These are phyloP conservation scores for Neoarthrinium moseri DNA, from an alignment of 2,329 filamentous ascomycete species.

Conservation along the genomic window DNA sequence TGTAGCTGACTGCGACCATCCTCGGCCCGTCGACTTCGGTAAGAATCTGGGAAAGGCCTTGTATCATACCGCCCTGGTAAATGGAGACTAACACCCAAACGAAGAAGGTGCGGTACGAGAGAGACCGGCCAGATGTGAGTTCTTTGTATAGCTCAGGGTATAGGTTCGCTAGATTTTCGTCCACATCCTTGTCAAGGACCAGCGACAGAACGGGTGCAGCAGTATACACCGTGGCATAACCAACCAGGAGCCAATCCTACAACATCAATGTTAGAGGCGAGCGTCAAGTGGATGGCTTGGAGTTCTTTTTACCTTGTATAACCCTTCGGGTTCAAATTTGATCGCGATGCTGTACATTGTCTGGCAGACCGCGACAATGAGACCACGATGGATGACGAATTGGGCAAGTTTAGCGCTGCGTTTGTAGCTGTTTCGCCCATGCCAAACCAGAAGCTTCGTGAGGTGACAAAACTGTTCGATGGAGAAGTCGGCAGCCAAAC, in stretches of 20 bases:
- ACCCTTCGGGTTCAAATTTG: slow-evolving; percentile 86
- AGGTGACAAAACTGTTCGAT: slow-evolving; percentile 94
- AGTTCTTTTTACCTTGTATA: slow-evolving; percentile 66
- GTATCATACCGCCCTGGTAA: slow-evolving; percentile 94
- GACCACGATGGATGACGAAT: slow-evolving; percentile 95
- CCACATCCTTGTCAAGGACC: slow-evolving; percentile 91
- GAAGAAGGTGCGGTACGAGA: slow-evolving; percentile 94
- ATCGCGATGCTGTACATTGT: slow-evolving; percentile 96
- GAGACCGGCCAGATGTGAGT: slow-evolving; percentile 80
- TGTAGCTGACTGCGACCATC: slow-evolving; percentile 92
- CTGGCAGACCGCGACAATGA: slow-evolving; percentile 94
- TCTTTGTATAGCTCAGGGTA: slow-evolving; percentile 99
- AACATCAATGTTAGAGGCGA: neutral
- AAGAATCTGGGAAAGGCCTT: slow-evolving; percentile 88
- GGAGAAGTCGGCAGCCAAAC: slow-evolving; percentile 91
- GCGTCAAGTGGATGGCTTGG: neutral
- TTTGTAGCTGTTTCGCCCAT: slow-evolving; percentile 96
- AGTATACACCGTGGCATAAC: slow-evolving; percentile 95
- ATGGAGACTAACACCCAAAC: slow-evolving; percentile 93
- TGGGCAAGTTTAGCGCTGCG: slow-evolving; percentile 92
- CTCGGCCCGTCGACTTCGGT: slow-evolving; percentile 70
- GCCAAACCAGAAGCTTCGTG: slow-evolving; percentile 97
- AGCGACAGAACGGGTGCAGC: slow-evolving; percentile 90
- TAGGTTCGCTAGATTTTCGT: slow-evolving; percentile 87
- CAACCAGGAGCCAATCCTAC: slow-evolving; percentile 93